Conservation (phyloP, 495 filamentous ascomycete species). For the Extremus antarcticus region DNA sequence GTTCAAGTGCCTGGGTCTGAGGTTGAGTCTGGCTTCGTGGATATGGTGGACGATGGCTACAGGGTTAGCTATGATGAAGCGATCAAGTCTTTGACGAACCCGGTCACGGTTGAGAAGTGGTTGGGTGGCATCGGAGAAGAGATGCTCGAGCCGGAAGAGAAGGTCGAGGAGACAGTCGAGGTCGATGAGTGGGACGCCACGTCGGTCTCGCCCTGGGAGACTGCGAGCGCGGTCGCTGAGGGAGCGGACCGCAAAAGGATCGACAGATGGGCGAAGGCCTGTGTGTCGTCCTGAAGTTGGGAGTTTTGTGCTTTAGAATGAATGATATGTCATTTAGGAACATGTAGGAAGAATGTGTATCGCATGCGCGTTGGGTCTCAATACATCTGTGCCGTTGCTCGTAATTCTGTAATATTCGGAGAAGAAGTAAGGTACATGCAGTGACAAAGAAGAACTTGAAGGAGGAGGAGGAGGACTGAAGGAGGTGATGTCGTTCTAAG, state of each 20-base stretch:
- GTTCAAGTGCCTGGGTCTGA: conserved; percentile 1
- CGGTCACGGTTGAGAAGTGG: neutral
- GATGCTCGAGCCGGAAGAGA: neutral
- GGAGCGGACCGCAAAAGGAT: neutral
- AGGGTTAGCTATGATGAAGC: neutral
- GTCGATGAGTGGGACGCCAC: conserved; percentile 7
- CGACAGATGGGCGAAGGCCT: neutral
- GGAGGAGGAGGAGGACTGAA: too few species aligned
- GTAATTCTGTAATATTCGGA: too few species aligned
- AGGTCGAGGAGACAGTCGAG: neutral
- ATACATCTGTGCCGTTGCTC: too few species aligned
- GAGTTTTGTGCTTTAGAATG: too few species aligned
- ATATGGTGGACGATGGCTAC: conserved; percentile 3
- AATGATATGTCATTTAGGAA: too few species aligned
- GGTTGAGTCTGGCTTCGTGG: conserved; percentile 4
- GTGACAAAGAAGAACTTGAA: too few species aligned
- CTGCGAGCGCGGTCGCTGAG: conserved; percentile 4
- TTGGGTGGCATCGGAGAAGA: neutral
- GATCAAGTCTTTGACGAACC: neutral
- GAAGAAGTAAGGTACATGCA: too few species aligned
- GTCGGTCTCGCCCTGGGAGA: conserved; percentile 2
- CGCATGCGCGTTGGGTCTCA: too few species aligned
- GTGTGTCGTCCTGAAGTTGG: too few species aligned
- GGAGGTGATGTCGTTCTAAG: too few species aligned
- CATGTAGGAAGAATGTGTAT: too few species aligned